Evolutionary conservation across 192 early-diverging fungal genomes (phyloP), one percentile per base, ranked within the genome.

Genomic region (Globomyces pollinis-pini): DNA sequence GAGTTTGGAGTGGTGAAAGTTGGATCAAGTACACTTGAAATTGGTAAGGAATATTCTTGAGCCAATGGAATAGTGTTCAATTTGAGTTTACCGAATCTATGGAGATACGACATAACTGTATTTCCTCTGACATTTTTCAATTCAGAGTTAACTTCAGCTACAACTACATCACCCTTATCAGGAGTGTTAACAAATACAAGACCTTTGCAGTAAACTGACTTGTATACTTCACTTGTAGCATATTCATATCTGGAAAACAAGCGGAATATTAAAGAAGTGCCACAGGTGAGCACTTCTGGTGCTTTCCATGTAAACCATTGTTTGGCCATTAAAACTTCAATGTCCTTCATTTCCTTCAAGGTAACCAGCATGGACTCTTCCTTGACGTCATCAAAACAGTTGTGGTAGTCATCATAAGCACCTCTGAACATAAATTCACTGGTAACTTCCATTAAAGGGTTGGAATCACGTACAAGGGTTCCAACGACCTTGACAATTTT

Each of bases 371-470:
- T 77, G 16, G 91, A 86, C 50, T 88, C 83, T 70, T 96, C 94
- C 16, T 80, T 80, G 38, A 85, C 84, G 53, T 84, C 80, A 63
- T 86, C 84, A 78, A 92, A 96, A 11, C 88, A 87, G 75, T 89
- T 86, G 23, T 89, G 81, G 71, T 84, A 94, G 67, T 96, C 94
- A 34, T 73, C 75, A 56, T 92, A 96, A 38, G 68, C 67, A 32
- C 94, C 94, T 66, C 94, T 88, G 80, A 91, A 93, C 74, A 96
- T 83, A 83, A 96, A 96, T 55, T 84, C 84, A 43, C 78, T 85
- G 34, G 87, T 88, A 38, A 96, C 85, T 74, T 94, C 91, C 63
- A 94, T 78, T 23, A 94, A 73, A 15, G 88, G 83, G 67, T 69
- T 75, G 24, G 11, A 47, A 15, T 29, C 69, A 45, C 56, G 57